Conservation (phyloP, 129 eudicot genomes). For the Helianthus annuus region HanXRQr2.0-SUNRISE NC_035437.2:142874746-142875245, state of each 20-base stretch:
- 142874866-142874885: constrained; percentile 20
- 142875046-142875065: constrained; percentile 44
- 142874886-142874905: constrained; percentile 84
- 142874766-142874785: constrained; percentile 77
- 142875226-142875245: no score
- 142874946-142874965: constrained; percentile 89
- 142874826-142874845: neutral
- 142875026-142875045: constrained; percentile 91
- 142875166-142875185: neutral
- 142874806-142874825: neutral
- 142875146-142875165: neutral
- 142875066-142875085: neutral
- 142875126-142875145: constrained; percentile 1
- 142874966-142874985: constrained; percentile 68
- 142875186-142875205: no score
- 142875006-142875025: constrained; percentile 82
- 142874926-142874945: constrained; percentile 96
- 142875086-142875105: neutral
- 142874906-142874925: constrained; percentile 75
- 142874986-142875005: constrained; percentile 86
- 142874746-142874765: constrained; percentile 62
- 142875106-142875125: neutral
- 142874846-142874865: constrained; percentile 3
- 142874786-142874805: constrained; percentile 73
- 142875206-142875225: no score